These are phyloP conservation scores for Cylindrotheca closterium DNA, from an alignment of 108 stramenopile genomes.

Conservation along the genomic window DNA sequence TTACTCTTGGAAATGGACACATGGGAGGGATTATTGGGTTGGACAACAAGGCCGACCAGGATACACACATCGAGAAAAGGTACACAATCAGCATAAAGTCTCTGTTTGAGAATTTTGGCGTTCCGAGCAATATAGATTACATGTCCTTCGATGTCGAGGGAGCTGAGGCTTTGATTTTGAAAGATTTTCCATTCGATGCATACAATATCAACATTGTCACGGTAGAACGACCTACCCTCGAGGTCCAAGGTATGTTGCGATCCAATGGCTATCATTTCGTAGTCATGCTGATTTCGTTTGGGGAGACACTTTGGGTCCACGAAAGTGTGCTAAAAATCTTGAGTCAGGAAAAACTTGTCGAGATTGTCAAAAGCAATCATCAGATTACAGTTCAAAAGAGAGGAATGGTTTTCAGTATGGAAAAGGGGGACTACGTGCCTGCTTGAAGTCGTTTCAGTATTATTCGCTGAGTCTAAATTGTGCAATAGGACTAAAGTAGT, in stretches of 20 bases:
- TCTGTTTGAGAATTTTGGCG: constrained; percentile 39
- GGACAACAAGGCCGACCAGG: constrained; percentile 30
- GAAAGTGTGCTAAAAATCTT: too few relatives aligned
- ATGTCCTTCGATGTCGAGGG: constrained; percentile 71
- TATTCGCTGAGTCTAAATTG: too few relatives aligned
- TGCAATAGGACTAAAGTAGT: too few relatives aligned
- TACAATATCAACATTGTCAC: constrained; percentile 56
- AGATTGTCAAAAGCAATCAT: too few relatives aligned
- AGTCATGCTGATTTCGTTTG: constrained; percentile 37
- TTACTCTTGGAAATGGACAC: too few relatives aligned
- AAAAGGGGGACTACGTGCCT: too few relatives aligned
- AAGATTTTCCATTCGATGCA: constrained; percentile 48
- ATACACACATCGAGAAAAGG: constrained; percentile 5
- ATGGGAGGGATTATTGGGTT: constrained; percentile 57
- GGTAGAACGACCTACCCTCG: constrained; percentile 45
- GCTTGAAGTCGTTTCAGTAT: too few relatives aligned
- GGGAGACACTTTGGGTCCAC: constrained; percentile 68
- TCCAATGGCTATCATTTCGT: constrained; percentile 37
- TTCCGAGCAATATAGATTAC: constrained; percentile 62
- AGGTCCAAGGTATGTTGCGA: constrained; percentile 28
- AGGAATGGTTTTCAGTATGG: too few relatives aligned
- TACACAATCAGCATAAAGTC: constrained; percentile 40
- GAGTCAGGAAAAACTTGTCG: too few relatives aligned
- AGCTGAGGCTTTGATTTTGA: constrained; percentile 60
- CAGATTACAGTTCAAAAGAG: too few relatives aligned